phyloP scores from a whole-genome alignment of 2,329 filamentous ascomycete genomes.

The Trichoderma koningii region DNA sequence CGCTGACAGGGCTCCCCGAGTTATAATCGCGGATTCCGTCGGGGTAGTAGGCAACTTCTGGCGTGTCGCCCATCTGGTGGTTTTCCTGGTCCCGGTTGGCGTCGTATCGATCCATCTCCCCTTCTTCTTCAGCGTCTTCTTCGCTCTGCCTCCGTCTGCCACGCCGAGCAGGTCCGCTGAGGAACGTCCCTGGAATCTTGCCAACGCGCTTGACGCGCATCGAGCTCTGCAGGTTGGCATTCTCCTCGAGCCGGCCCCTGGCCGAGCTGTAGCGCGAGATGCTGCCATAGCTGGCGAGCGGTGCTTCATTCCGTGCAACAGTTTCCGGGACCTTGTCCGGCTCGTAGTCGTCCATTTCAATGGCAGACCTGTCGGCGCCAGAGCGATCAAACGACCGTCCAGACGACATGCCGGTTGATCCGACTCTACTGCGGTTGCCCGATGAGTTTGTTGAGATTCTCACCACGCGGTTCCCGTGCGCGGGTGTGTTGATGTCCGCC shows the following conservation, averaged over 20 bases:
- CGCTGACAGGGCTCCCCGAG: slow-evolving; percentile 61
- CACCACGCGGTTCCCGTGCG: slow-evolving; percentile 55
- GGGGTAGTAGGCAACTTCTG: slow-evolving; percentile 46
- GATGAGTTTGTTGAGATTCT: slow-evolving; percentile 57
- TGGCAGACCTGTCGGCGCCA: slow-evolving; percentile 38
- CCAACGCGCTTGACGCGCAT: slow-evolving; percentile 77
- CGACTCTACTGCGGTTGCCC: slow-evolving; percentile 44
- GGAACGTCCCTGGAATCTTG: slow-evolving; percentile 73
- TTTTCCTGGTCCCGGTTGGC: slow-evolving; percentile 48
- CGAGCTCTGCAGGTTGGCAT: slow-evolving; percentile 68
- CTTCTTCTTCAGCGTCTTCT: slow-evolving; percentile 58
- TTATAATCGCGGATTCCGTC: slow-evolving; percentile 51
- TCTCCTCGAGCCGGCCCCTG: slow-evolving; percentile 60
- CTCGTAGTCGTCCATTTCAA: slow-evolving; percentile 49
- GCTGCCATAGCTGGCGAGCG: slow-evolving; percentile 52
- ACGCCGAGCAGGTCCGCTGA: slow-evolving; percentile 77
- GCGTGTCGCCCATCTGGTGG: slow-evolving; percentile 43
- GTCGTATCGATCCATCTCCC: slow-evolving; percentile 44
- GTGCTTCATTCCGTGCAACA: slow-evolving; percentile 48
- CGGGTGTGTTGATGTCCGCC: slow-evolving; percentile 56
- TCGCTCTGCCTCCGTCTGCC: slow-evolving; percentile 69
- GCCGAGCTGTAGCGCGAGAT: slow-evolving; percentile 56
- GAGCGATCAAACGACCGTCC: slow-evolving; percentile 43
- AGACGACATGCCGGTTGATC: slow-evolving; percentile 43
- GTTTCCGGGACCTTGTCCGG: slow-evolving; percentile 53